phyloP scores from a whole-genome alignment of 192 early-diverging fungal genomes.

The Linderina pennispora region DNA sequence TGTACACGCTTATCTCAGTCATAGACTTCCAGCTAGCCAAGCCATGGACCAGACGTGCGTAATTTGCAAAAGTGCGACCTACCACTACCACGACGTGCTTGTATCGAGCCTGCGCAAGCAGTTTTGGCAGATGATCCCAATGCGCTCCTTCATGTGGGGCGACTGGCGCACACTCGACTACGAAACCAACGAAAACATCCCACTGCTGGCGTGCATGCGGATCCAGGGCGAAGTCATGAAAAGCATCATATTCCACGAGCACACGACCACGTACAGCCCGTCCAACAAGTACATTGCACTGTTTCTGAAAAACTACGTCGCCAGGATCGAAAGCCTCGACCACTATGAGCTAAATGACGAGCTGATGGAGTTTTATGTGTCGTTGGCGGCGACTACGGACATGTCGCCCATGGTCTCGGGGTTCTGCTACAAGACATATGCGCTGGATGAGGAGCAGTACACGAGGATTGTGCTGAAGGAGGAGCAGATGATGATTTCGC shows the following conservation, averaged over 20 bases:
- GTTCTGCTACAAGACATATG: constrained; percentile 43
- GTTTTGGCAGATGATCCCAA: constrained; percentile 48
- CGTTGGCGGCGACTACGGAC: constrained; percentile 20
- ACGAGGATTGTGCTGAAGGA: constrained; percentile 47
- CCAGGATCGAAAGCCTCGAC: constrained; percentile 18
- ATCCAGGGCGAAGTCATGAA: constrained; percentile 43
- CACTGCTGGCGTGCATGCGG: constrained; percentile 21
- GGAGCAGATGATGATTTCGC: constrained; percentile 46
- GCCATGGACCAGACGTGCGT: constrained; percentile 38
- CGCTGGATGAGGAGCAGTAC: constrained; percentile 39
- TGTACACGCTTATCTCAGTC: background rate
- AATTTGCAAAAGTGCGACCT: constrained; percentile 37
- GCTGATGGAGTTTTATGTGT: constrained; percentile 38
- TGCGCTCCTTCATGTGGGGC: constrained; percentile 36
- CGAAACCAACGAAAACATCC: constrained; percentile 18
- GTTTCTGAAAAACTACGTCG: constrained; percentile 41
- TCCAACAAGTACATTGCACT: constrained; percentile 32
- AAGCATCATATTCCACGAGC: constrained; percentile 41
- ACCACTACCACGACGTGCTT: constrained; percentile 37
- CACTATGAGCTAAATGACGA: constrained; percentile 37
- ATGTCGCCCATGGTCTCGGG: constrained; percentile 4
- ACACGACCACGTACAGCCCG: constrained; percentile 28
- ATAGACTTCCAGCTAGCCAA: too few species aligned
- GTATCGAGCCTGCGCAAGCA: constrained; percentile 37
- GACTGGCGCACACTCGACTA: constrained; percentile 18